A percentile compares a stretch with the other conserved stretches of the same genome.
phyloP scores from a whole-genome alignment of 305 asterid species.

The Rubia peregrina region DNA sequence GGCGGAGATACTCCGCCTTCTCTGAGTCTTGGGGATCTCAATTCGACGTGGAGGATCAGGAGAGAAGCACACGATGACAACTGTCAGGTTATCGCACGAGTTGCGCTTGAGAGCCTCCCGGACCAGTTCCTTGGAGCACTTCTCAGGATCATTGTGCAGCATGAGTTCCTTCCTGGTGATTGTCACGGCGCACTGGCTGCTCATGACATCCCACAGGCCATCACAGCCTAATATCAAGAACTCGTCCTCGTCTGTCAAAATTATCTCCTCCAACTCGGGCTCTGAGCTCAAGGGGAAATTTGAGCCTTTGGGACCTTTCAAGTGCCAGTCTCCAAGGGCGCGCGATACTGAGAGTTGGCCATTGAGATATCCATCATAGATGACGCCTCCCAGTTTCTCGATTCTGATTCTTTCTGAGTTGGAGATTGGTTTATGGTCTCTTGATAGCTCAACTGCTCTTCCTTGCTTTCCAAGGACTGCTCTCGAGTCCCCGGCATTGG shows the following conservation, averaged over 20 bases:
- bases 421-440: slow-evolving; percentile 83
- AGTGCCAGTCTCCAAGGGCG: slow-evolving; percentile 95
- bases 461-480: slow-evolving; percentile 96
- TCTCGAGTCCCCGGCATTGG: slow-evolving; percentile 93
- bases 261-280: slow-evolving; percentile 71
- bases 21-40: slow-evolving; percentile 49
- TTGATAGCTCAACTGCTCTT: slow-evolving; percentile 77
- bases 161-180: slow-evolving; percentile 80
- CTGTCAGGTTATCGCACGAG: slow-evolving; percentile 77
- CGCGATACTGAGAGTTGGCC: slow-evolving; percentile 98
- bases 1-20: slow-evolving; percentile 91
- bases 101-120: slow-evolving; percentile 82
- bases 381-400: slow-evolving; percentile 76
- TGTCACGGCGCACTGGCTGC: slow-evolving; percentile 90
- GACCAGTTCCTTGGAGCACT: slow-evolving; percentile 65
- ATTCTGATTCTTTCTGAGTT: slow-evolving; percentile 71
- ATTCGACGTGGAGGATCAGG: slow-evolving; percentile 67
- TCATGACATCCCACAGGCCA: slow-evolving; percentile 97
- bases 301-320: slow-evolving; percentile 80
- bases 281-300: slow-evolving; percentile 67
- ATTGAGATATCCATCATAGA: slow-evolving; percentile 86
- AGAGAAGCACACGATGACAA: slow-evolving; percentile 78
- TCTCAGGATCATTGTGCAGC: slow-evolving; percentile 76
- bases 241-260: slow-evolving; percentile 72
- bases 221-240: slow-evolving; percentile 92